phyloP scores from a whole-genome alignment of 2,329 filamentous ascomycete genomes.

The Cucurbitaria berberidis region DNA sequence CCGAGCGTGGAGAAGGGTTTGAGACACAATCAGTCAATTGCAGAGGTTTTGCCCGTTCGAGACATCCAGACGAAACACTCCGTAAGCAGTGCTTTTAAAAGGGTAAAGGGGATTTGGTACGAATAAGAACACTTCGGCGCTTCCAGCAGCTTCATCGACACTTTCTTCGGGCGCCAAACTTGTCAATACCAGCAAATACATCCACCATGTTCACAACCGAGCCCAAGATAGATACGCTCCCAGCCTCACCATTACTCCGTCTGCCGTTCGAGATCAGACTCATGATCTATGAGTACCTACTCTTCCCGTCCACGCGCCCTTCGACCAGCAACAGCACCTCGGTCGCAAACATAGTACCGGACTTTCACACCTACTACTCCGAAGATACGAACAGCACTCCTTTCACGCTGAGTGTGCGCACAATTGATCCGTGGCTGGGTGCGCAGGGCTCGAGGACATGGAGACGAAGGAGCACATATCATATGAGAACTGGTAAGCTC shows the following conservation, averaged over 20 bases:
- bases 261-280: conserved; percentile 56
- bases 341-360: conserved; percentile 44
- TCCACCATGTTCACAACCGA: conserved; percentile 9
- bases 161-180: not conserved
- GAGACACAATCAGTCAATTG: not conserved
- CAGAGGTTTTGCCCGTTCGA: too few relatives aligned
- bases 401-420: conserved; percentile 52
- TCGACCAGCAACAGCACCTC: conserved; percentile 36
- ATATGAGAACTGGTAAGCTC: conserved; percentile 43
- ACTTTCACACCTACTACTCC: conserved; percentile 53
- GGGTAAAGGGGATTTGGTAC: not conserved
- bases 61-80: not conserved
- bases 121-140: not conserved
- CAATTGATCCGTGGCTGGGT: conserved; percentile 50
- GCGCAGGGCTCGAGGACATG: conserved; percentile 32
- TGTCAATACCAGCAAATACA: not conserved
- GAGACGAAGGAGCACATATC: conserved; percentile 49
- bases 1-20: not conserved
- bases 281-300: conserved; percentile 54
- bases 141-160: not conserved
- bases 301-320: conserved; percentile 48
- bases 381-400: conserved; percentile 37
- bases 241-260: conserved; percentile 48
- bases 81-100: not conserved
- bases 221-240: conserved; percentile 1